Conservation (phyloP, 768 basidiomycete species). For the Aureoboletus auriporus region DNA sequence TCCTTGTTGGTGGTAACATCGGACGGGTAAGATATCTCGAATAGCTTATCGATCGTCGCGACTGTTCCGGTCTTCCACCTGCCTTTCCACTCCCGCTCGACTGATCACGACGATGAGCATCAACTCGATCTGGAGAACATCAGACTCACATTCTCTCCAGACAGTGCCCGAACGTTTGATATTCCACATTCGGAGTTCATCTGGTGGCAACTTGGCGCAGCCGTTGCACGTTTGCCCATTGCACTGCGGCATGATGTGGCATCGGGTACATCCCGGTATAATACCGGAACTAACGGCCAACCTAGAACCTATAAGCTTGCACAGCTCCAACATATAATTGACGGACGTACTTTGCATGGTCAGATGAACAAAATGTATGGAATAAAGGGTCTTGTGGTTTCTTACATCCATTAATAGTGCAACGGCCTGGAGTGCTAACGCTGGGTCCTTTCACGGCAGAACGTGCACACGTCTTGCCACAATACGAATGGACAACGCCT, state of each 20-base stretch:
- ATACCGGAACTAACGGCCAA: conserved; percentile 49
- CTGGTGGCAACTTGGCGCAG: conserved; percentile 45
- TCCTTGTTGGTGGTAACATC: conserved; percentile 38
- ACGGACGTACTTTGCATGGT: conserved; percentile 49
- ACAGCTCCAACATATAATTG: background rate
- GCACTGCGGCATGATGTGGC: conserved; percentile 43
- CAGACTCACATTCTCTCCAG: conserved; percentile 49
- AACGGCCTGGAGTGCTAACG: conserved; percentile 34
- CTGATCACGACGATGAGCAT: conserved; percentile 35
- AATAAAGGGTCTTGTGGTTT: conserved; percentile 47
- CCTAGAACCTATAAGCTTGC: conserved; percentile 29
- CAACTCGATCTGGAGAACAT: conserved; percentile 14
- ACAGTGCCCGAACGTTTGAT: conserved; percentile 41
- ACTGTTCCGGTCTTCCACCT: conserved; percentile 31
- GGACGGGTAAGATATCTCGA: conserved; percentile 41
- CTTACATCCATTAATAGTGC: conserved; percentile 49
- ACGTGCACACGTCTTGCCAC: conserved; percentile 58
- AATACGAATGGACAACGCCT: conserved; percentile 55
- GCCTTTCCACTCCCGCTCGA: conserved; percentile 49
- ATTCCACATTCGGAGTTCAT: conserved; percentile 45
- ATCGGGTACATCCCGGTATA: conserved; percentile 47
- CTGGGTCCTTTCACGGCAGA: conserved; percentile 30
- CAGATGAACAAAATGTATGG: conserved; percentile 54
- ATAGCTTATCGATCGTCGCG: conserved; percentile 52
- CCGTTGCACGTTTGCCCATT: conserved; percentile 44